Percentiles rank a stretch among this genome's conserved stretches.
Conservation (phyloP, 345 rosid genomes). For the Raphanus sativus region DNA sequence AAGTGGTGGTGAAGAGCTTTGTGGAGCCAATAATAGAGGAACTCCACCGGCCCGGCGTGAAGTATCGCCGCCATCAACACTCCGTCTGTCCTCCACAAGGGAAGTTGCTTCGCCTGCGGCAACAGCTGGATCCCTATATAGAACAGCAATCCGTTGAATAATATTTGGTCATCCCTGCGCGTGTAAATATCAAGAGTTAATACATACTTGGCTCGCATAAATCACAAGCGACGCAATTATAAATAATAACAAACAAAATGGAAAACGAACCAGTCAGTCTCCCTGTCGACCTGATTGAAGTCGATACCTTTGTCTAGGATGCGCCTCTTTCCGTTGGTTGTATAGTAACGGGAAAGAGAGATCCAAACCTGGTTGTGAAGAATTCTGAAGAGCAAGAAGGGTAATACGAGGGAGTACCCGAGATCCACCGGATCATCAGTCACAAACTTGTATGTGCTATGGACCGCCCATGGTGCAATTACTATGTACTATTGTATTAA, state of each 20-base stretch:
- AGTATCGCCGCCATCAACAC: slow-evolving; percentile 44
- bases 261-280: slow-evolving; percentile 52
- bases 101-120: slow-evolving; percentile 43
- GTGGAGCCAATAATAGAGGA: slow-evolving; percentile 82
- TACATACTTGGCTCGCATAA: background rate
- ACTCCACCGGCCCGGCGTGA: slow-evolving; percentile 81
- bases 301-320: slow-evolving; percentile 60
- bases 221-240: background rate
- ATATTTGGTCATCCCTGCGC: slow-evolving; percentile 75
- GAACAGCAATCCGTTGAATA: slow-evolving; percentile 54
- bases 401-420: slow-evolving; percentile 42
- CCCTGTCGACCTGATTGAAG: slow-evolving; percentile 65
- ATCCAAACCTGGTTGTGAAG: slow-evolving; percentile 70
- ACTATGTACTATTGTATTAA: slow-evolving; percentile 43
- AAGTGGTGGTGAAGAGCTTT: slow-evolving; percentile 75
- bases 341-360: slow-evolving; percentile 48
- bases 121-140: slow-evolving; percentile 27
- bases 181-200: background rate
- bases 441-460: slow-evolving; percentile 42
- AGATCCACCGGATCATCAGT: slow-evolving; percentile 37
- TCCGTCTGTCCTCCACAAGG: slow-evolving; percentile 66
- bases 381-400: slow-evolving; percentile 44
- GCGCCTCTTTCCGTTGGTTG: slow-evolving; percentile 53
- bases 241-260: background rate
- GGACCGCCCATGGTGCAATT: slow-evolving; percentile 59